A percentile compares a stretch with the other conserved stretches of the same genome.
Evolutionary conservation across 177 flowering plant genomes (phyloP).

Genomic region (Vitis hybrid): DNA sequence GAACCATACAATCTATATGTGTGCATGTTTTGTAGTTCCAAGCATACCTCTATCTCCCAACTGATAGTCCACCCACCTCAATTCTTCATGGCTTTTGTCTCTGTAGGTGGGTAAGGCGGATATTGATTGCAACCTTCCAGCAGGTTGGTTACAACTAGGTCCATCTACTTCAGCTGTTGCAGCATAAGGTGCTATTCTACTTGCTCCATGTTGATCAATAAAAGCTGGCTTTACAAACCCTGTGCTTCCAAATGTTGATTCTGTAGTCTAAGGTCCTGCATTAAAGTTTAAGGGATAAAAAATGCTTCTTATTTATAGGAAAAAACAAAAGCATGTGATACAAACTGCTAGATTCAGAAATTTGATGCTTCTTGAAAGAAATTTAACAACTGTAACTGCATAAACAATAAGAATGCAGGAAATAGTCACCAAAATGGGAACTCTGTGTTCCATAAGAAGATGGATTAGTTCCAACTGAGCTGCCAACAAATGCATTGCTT

Average conservation of each 20-base stretch:
- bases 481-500: neutral
- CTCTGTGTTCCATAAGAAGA: neutral
- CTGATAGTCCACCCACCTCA: conserved; percentile 98
- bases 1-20: too few species aligned
- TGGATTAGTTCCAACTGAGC: neutral
- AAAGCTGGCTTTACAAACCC: conserved; percentile 65
- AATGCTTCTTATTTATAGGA: neutral
- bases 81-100: conserved; percentile 94
- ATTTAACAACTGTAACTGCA: too few species aligned
- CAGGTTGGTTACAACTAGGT: conserved; percentile 48
- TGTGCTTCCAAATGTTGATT: conserved; percentile 52
- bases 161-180: conserved; percentile 70
- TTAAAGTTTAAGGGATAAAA: conserved; percentile 3
- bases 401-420: too few species aligned
- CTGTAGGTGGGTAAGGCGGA: conserved; percentile 93
- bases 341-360: too few species aligned
- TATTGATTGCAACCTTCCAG: conserved; percentile 89
- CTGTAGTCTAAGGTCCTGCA: conserved; percentile 65
- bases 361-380: too few species aligned
- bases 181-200: conserved; percentile 59
- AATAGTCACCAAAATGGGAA: too few species aligned
- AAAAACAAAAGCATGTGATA: too few species aligned
- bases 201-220: conserved; percentile 81
- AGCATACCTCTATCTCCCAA: conserved; percentile 80
- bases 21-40: too few species aligned